Percentiles rank a stretch among this genome's conserved stretches.
Conservation (phyloP, 116 monocot genomes). For the Phalaenopsis hybrid region DNA sequence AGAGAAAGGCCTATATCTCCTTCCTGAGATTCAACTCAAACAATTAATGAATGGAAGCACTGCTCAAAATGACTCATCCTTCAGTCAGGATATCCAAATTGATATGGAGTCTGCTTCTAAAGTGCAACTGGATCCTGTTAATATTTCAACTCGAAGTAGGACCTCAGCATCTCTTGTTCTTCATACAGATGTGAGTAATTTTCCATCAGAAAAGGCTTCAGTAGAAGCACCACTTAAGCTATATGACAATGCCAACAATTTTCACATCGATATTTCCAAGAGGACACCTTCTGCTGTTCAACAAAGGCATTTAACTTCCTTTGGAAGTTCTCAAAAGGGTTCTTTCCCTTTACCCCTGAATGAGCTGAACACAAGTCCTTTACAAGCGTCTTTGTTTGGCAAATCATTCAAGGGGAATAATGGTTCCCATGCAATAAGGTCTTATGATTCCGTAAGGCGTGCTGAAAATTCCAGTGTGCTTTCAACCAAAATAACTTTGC, state of each 20-base stretch:
- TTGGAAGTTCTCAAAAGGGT: conserved; percentile 17
- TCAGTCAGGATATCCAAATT: conserved; percentile 18
- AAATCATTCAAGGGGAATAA: conserved; percentile 16
- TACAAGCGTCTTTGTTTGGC: conserved; percentile 9
- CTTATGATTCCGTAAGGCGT: conserved; percentile 9
- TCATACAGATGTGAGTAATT: conserved; percentile 18
- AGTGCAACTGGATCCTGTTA: conserved; percentile 14
- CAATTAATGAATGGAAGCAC: conserved; percentile 22
- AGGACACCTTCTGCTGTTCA: conserved; percentile 24
- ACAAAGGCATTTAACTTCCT: conserved; percentile 12
- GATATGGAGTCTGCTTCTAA: conserved; percentile 15
- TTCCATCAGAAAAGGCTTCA: conserved; percentile 15
- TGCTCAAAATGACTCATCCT: conserved; percentile 13
- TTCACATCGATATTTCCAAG: conserved; percentile 9
- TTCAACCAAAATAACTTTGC: conserved; percentile 3
- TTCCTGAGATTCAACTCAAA: conserved; percentile 57
- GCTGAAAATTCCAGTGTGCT: conserved; percentile 16
- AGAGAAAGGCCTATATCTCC: conserved; percentile 57
- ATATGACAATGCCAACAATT: conserved; percentile 11
- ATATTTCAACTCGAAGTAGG: conserved; percentile 7
- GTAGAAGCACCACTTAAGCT: background rate
- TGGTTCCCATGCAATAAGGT: conserved; percentile 4
- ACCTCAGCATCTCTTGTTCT: conserved; percentile 26
- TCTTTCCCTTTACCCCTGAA: conserved; percentile 12
- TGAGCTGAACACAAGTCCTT: conserved; percentile 5